A percentile compares a stretch with the other conserved stretches of the same genome.
phyloP scores from a whole-genome alignment of 768 basidiomycete genomes.

The Tylopilus vinaceipallidus region DNA sequence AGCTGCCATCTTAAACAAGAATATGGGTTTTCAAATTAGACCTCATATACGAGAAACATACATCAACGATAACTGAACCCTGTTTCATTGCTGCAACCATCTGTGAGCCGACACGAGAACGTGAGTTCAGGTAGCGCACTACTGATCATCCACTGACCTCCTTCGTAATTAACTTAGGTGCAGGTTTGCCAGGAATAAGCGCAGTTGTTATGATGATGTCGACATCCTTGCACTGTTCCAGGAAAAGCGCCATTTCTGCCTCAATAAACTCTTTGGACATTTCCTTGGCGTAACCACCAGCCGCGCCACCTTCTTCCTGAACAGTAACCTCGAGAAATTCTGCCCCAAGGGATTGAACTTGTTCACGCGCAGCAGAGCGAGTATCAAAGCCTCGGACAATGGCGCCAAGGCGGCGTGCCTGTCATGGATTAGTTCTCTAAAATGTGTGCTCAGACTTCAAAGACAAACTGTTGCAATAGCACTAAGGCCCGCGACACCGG shows the following conservation, averaged over 20 bases:
- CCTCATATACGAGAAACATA: conserved; percentile 12
- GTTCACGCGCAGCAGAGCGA: conserved; percentile 80
- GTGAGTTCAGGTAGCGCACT: conserved; percentile 6
- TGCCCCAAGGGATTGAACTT: conserved; percentile 86
- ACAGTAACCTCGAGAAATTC: conserved; percentile 84
- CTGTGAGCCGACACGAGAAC: conserved; percentile 27
- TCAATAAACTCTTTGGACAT: conserved; percentile 91
- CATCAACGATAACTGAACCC: conserved; percentile 85
- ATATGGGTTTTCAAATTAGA: conserved; percentile 13
- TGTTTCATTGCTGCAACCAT: conserved; percentile 93
- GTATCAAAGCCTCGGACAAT: conserved; percentile 90
- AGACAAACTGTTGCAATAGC: conserved; percentile 75
- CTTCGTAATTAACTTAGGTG: conserved; percentile 79
- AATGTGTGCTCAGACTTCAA: background rate
- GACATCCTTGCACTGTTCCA: conserved; percentile 85
- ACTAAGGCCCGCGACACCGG: conserved; percentile 85
- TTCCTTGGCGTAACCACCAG: conserved; percentile 84
- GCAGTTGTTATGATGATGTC: conserved; percentile 90
- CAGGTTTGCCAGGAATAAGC: conserved; percentile 82
- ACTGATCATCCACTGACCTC: conserved; percentile 37
- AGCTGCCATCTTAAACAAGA: conserved; percentile 48
- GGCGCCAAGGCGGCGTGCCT: conserved; percentile 82
- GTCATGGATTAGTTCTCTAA: conserved; percentile 1
- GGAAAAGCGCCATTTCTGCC: conserved; percentile 85
- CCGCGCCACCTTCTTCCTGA: conserved; percentile 78